Evolutionary conservation across 2,329 filamentous ascomycete genomes (phyloP).

Genomic region (Aspergillus fischeri): DNA sequence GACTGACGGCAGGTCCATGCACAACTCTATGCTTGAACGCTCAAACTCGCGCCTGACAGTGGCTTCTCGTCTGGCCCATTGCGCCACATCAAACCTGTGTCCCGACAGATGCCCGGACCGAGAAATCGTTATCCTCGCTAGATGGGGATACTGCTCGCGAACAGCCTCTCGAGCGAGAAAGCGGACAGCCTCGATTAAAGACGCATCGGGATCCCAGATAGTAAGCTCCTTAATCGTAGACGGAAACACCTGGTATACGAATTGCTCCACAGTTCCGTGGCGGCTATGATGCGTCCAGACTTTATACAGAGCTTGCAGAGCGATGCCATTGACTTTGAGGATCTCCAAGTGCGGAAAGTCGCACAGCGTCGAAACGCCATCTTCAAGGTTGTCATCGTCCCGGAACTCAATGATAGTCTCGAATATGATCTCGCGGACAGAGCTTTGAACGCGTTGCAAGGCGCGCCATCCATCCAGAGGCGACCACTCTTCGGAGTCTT

Average conservation of each 20-base stretch:
- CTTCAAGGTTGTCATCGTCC: neutral
- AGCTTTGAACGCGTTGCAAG: neutral
- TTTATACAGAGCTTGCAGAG: neutral
- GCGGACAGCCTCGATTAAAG: neutral
- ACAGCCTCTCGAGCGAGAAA: neutral
- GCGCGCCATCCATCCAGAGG: neutral
- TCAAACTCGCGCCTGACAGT: neutral
- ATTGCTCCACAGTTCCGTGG: neutral
- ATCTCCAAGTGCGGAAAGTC: neutral
- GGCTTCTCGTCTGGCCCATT: neutral
- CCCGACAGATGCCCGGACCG: neutral
- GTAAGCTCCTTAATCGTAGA: neutral
- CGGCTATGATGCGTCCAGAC: neutral
- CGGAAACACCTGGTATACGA: neutral
- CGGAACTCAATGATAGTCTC: neutral
- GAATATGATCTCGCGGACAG: slow-evolving; percentile 3
- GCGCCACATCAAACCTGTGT: neutral
- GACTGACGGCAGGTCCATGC: neutral
- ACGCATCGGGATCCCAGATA: neutral
- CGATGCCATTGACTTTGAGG: neutral
- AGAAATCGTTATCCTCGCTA: neutral
- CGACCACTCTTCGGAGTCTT: slow-evolving; percentile 3
- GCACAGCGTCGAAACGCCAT: neutral
- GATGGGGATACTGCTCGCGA: neutral
- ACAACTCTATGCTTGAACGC: neutral